phyloP scores from a whole-genome alignment of 2,329 filamentous ascomycete genomes.

The Xylariomycetidae sp. region DNA sequence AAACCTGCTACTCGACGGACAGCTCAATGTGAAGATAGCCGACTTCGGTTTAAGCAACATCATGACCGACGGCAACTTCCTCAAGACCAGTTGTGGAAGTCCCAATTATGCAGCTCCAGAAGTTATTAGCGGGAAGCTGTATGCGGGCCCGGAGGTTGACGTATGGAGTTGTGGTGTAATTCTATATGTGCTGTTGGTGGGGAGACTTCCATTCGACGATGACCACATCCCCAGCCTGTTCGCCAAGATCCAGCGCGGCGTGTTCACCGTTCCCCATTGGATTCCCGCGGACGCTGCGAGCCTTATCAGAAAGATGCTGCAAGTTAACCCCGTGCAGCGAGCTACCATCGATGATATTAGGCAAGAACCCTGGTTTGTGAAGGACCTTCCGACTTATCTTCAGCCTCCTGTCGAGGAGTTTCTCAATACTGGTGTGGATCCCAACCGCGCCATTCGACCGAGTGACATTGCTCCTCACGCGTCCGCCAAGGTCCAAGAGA shows the following conservation, averaged over 20 bases:
- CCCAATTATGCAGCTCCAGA: slow-evolving; percentile 98
- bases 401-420: slow-evolving; percentile 87
- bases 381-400: slow-evolving; percentile 81
- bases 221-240: slow-evolving; percentile 97
- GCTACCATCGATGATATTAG: slow-evolving; percentile 93
- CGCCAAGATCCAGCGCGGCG: slow-evolving; percentile 93
- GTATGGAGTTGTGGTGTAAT: slow-evolving; percentile 98
- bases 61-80: slow-evolving; percentile 98
- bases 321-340: slow-evolving; percentile 90
- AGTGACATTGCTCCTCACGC: slow-evolving; percentile 76
- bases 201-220: slow-evolving; percentile 90
- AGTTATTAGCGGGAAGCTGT: slow-evolving; percentile 95
- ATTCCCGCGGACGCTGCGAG: slow-evolving; percentile 78
- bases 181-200: slow-evolving; percentile 75
- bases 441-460: slow-evolving; percentile 83
- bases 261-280: slow-evolving; percentile 88
- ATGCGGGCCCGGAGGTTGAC: slow-evolving; percentile 95
- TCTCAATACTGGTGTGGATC: slow-evolving; percentile 87
- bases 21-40: slow-evolving; percentile 98
- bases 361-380: slow-evolving; percentile 88
- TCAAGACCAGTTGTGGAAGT: slow-evolving; percentile 97
- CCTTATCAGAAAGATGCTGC: slow-evolving; percentile 88
- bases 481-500: slow-evolving; percentile 74
- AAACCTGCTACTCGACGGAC: slow-evolving; percentile 89
- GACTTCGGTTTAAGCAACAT: slow-evolving; percentile 99